Evolutionary conservation across 805 yeast genomes (phyloP), one percentile per base, ranked within the genome.

Genomic region (Barnettozyma vustinii): DNA sequence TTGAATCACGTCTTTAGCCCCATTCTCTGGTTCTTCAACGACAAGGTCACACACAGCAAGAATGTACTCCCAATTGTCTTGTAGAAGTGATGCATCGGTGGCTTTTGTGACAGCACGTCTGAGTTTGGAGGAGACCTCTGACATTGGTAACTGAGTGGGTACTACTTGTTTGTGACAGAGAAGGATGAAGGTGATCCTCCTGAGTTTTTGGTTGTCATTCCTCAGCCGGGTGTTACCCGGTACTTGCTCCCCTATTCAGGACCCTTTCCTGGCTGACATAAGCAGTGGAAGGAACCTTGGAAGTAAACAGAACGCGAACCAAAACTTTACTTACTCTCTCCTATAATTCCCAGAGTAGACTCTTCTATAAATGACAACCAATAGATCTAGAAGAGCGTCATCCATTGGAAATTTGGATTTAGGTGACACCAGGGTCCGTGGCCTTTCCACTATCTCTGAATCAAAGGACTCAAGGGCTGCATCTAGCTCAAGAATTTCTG

Each of bases 351-450:
- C 33, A 30, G 16, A 30, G 7, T n/a, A 12, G 15, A 3, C 16
- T 30, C 16, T n/a, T 39, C 23, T 3, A 36, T 18, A 20, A 27
- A 39, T 30, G 51, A 10, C 44, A 4, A 33, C 21, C 2, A 44
- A 47, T 8, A 64, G 70, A 50, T 51, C 58, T 16, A 69, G 76
- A 55, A 68, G 89, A 55, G 74, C 79, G 9, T 83, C 94, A 1
- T 83, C 91, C 0, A 84, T 89, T 15, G 96, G 96, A 3, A 74
- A 77, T 33, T 79, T 88, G 45, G 75, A 80, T 46, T 68, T 89
- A 4, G 96, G 96, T 21, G 96, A 88, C 61, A 80, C 75, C 13
- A 63, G 80, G 8, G 84, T 80, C 2, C 83, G 87, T 2, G 74
- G 85, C 1, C 71, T 88, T 40, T 72, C 87, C 12, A 84, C 95